Evolutionary conservation across 805 yeast species (phyloP).

Genomic region (Candida ovalis): DNA sequence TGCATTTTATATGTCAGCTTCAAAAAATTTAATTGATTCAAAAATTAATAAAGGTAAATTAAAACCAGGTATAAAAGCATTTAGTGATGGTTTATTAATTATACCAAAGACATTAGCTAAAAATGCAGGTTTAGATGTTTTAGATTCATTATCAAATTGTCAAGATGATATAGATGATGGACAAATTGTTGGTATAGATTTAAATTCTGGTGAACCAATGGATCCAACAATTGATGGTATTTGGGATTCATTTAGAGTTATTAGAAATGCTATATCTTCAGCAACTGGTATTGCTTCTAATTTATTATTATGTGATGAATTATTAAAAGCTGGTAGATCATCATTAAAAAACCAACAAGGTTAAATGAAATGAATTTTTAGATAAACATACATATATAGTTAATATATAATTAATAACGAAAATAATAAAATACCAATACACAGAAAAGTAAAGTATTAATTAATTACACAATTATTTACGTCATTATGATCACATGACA

Average conservation of each 20-base stretch:
- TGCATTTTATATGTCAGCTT: conserved; percentile 84
- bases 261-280: conserved; percentile 87
- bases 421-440: too few species aligned
- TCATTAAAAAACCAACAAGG: conserved; percentile 55
- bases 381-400: neutral
- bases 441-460: too few species aligned
- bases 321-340: conserved; percentile 94
- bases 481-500: too few species aligned
- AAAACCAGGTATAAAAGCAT: conserved; percentile 88
- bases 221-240: conserved; percentile 93
- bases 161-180: conserved; percentile 86
- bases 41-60: conserved; percentile 74
- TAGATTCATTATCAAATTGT: conserved; percentile 83
- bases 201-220: conserved; percentile 89
- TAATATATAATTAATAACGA: neutral
- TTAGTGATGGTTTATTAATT: conserved; percentile 85
- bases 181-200: conserved; percentile 84
- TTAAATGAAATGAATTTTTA: neutral
- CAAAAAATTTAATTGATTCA: conserved; percentile 57
- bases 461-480: too few species aligned
- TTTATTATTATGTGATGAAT: conserved; percentile 88
- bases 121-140: conserved; percentile 90
- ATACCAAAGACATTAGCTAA: conserved; percentile 90
- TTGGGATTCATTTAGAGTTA: conserved; percentile 94
- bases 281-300: conserved; percentile 95